Base-by-base conservation (phyloP, 345 rosid genomes). In the Bruguiera sexangula region DNA sequence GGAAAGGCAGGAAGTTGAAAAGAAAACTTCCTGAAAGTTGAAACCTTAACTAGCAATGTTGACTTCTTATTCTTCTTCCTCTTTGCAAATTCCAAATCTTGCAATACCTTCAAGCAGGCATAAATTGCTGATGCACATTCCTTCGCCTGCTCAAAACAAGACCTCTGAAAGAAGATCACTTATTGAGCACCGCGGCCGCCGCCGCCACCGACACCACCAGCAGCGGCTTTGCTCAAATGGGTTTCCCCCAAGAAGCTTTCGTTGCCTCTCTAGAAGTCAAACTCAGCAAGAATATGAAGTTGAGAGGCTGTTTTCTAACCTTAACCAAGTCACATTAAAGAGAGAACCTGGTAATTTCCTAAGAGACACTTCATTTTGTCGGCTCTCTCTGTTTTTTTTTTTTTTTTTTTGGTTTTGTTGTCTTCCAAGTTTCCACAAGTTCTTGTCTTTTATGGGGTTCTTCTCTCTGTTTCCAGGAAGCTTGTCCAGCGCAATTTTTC, bases 251-350 rank as follows among this genome's bases (percentile, higher is more conserved):
- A 56, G 60, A 56, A 27, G 60, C 15, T 66, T 79, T 63, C 85
- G 67, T 55, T 89, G 84, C 78, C 80, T 68, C 19, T 82, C 86
- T 63, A 84, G 54, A 67, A 76, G 77, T 60, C 73, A 79, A 76
- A 29, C 65, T 56, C 62, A 67, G 37, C 75, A 76, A 63, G 77
- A 74, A 48, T 78, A 80, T 53, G 79, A 81, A 50, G 72, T 83
- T 63, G 90, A 93, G 82, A 84, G 97, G 83, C 88, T 89, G 27
- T 93, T 93, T 76, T 93, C 98, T 30, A 93, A 93, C 74, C 87
- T 93, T 67, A 89, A 93, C 69, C 86, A 58, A 73, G 87, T 85
- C 72, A 86, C 94, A 5, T 68, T 89, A 64, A 89, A 86, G 77
- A 81, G 94, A 82, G 92, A 93, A 80, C 86, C 98, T 6, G 98